These are phyloP conservation scores for Cladosporium austrohemisphaericum DNA, from an alignment of 2,329 filamentous ascomycete species.

Conservation along the genomic window DNA sequence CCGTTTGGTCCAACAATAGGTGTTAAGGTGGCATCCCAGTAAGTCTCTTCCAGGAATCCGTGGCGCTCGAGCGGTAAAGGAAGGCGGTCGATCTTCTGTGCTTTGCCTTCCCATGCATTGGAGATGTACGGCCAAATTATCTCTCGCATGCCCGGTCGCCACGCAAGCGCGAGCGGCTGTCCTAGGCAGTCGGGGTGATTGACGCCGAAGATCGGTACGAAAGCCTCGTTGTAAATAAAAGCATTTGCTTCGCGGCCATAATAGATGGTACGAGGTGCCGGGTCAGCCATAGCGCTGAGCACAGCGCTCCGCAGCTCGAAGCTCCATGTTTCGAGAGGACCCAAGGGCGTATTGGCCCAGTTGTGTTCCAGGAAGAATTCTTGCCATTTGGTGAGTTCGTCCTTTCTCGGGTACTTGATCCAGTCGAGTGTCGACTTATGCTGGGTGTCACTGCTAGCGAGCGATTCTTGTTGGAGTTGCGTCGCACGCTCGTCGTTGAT, in stretches of 20 bases:
- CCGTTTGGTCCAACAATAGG: conserved; percentile 22
- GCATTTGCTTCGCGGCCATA: conserved; percentile 32
- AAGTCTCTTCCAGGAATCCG: conserved; percentile 24
- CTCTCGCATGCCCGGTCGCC: conserved; percentile 13
- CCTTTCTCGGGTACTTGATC: conserved; percentile 2
- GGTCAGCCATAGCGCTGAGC: conserved; percentile 24
- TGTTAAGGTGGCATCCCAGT: conserved; percentile 23
- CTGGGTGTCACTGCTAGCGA: conserved; percentile 17
- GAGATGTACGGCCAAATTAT: conserved; percentile 1
- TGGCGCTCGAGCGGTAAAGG: conserved; percentile 17
- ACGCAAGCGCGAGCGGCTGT: conserved; percentile 15
- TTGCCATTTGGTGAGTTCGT: conserved; percentile 7
- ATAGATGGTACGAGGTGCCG: conserved; percentile 18
- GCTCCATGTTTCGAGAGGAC: conserved; percentile 17
- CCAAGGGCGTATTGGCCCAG: conserved; percentile 15
- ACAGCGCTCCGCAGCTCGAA: conserved; percentile 21
- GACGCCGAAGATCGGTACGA: conserved; percentile 29
- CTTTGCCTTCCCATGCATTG: conserved; percentile 8
- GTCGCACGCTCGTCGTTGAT: not conserved
- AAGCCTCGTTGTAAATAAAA: conserved; percentile 38
- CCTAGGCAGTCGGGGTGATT: conserved; percentile 25
- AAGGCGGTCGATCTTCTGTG: conserved; percentile 20
- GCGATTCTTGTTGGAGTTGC: conserved; percentile 12
- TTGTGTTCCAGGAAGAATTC: conserved; percentile 3
- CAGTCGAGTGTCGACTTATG: conserved; percentile 6